Percentiles rank a stretch among this genome's conserved stretches.
phyloP scores from a whole-genome alignment of 768 basidiomycete species.

The Trametes elegans region DNA sequence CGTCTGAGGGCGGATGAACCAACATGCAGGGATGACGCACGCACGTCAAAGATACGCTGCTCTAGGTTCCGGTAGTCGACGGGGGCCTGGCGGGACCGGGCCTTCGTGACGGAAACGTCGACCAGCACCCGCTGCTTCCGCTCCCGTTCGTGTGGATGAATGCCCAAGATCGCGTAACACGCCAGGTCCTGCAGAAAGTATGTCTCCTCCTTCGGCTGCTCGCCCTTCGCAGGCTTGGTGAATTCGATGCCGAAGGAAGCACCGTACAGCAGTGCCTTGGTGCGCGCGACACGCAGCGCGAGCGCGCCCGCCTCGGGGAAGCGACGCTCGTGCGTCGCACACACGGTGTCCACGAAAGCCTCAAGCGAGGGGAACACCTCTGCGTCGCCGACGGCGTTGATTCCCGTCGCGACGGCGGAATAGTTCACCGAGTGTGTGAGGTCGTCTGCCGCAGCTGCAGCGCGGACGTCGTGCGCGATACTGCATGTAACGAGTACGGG shows the following conservation, averaged over 20 bases:
- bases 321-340: slow-evolving; percentile 35
- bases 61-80: slow-evolving; percentile 45
- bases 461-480: slow-evolving; percentile 48
- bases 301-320: slow-evolving; percentile 37
- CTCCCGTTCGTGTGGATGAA: slow-evolving; percentile 63
- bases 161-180: slow-evolving; percentile 59
- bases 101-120: slow-evolving; percentile 41
- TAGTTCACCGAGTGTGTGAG: slow-evolving; percentile 66
- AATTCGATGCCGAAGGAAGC: slow-evolving; percentile 43
- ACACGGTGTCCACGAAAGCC: slow-evolving; percentile 42
- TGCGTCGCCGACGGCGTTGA: slow-evolving; percentile 28
- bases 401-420: slow-evolving; percentile 37
- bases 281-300: slow-evolving; percentile 43
- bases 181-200: slow-evolving; percentile 41
- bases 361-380: slow-evolving; percentile 44
- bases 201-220: slow-evolving; percentile 3
- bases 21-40: slow-evolving; percentile 22
- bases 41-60: slow-evolving; percentile 35
- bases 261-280: slow-evolving; percentile 52
- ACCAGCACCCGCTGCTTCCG: slow-evolving; percentile 61
- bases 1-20: neutral
- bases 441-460: slow-evolving; percentile 51
- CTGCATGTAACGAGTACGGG: slow-evolving; percentile 52
- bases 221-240: slow-evolving; percentile 23
- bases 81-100: slow-evolving; percentile 2